Evolutionary conservation across 2,329 filamentous ascomycete genomes (phyloP).

Genomic region (Beauveria varroae): DNA sequence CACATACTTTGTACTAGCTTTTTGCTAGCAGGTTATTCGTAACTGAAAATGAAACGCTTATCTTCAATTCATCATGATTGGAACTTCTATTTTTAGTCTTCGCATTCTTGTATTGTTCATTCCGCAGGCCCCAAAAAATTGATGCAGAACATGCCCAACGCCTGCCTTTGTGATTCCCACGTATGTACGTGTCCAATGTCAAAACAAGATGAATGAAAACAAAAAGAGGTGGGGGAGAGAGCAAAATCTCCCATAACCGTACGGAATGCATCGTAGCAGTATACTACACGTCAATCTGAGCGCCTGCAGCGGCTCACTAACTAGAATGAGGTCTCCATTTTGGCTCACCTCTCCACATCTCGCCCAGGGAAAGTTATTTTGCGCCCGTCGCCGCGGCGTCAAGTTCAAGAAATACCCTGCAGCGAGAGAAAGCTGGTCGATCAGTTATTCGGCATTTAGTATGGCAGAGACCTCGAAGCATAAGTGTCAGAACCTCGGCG

Average conservation of each 20-base stretch:
- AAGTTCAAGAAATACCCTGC: background rate
- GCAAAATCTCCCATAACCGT: background rate
- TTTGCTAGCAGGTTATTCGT: background rate
- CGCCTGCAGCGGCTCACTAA: background rate
- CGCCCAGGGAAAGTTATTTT: background rate
- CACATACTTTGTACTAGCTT: background rate
- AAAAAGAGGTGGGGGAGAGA: background rate
- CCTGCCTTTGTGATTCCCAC: background rate
- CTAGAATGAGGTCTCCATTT: background rate
- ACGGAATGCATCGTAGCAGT: slow-evolving; percentile 1
- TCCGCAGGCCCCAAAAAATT: background rate
- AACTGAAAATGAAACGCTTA: background rate
- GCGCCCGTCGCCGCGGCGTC: background rate
- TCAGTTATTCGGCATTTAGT: background rate
- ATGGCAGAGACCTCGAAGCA: too few relatives aligned
- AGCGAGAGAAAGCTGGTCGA: background rate
- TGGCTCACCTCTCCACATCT: background rate
- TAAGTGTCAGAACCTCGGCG: background rate
- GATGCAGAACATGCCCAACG: background rate
- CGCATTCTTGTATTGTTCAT: background rate
- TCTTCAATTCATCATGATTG: background rate
- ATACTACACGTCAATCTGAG: background rate
- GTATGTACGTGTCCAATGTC: background rate
- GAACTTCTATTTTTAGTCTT: slow-evolving; percentile 7
- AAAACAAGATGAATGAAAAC: background rate